These are phyloP conservation scores for Tricholoma furcatifolium DNA, from an alignment of 768 basidiomycete species.

Conservation along the genomic window DNA sequence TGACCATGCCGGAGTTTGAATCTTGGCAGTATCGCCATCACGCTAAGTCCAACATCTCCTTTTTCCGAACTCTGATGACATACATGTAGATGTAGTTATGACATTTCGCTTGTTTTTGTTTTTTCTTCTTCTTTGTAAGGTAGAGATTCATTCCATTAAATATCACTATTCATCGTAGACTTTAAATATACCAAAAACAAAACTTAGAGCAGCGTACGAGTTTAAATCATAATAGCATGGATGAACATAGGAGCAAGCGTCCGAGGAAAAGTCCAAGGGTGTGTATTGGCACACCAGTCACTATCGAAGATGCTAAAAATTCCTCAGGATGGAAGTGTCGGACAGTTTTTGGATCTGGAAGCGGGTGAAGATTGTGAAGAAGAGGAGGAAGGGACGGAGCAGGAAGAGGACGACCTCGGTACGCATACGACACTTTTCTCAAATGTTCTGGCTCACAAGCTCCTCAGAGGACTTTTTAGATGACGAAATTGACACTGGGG, in stretches of 20 bases:
- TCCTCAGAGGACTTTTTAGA: not conserved
- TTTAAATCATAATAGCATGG: too few species aligned
- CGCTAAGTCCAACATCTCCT: not conserved
- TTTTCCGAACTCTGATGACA: not conserved
- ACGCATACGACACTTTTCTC: not conserved
- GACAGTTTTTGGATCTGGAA: not conserved
- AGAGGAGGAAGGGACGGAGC: not conserved
- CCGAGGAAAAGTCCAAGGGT: too few species aligned
- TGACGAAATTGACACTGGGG: not conserved
- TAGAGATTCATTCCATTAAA: too few species aligned
- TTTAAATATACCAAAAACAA: too few species aligned
- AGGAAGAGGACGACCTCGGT: not conserved
- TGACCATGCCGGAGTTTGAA: not conserved
- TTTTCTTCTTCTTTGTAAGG: too few species aligned
- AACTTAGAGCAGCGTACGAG: too few species aligned
- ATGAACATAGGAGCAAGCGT: too few species aligned
- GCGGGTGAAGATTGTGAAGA: not conserved
- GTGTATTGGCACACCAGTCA: too few species aligned
- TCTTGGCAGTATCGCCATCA: too few species aligned
- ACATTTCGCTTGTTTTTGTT: too few species aligned
- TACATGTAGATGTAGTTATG: not conserved
- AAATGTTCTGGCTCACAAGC: not conserved
- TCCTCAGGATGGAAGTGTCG: not conserved
- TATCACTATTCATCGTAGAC: too few species aligned
- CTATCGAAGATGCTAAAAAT: not conserved